Conservation (phyloP, 805 yeast genomes). For the Zygoascus bituminiphila region DNA sequence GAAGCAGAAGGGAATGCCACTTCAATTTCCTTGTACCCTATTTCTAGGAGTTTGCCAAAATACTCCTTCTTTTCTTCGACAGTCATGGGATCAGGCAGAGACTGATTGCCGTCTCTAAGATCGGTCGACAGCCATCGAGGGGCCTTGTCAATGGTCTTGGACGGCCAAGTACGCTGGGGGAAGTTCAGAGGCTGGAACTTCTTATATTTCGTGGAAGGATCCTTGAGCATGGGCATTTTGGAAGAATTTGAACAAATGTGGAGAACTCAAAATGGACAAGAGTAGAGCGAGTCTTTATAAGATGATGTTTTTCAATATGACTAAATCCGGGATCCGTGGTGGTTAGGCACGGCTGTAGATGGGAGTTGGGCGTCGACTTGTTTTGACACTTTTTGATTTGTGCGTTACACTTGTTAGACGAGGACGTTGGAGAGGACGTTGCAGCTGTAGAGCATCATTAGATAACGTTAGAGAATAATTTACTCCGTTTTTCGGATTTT, state of each 20-base stretch:
- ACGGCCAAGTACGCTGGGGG: conserved; percentile 67
- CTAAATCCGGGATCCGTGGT: neutral
- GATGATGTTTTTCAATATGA: neutral
- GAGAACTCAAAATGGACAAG: neutral
- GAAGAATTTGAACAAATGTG: neutral
- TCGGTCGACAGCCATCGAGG: conserved; percentile 84
- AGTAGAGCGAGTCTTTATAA: neutral
- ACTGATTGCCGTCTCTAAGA: conserved; percentile 76
- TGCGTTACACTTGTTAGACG: no score
- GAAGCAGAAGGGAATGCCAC: conserved; percentile 79
- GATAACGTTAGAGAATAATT: no score
- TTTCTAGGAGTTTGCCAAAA: conserved; percentile 56
- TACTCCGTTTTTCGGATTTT: no score
- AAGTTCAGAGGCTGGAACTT: conserved; percentile 47
- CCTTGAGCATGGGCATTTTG: conserved; percentile 32
- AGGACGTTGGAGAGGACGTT: no score
- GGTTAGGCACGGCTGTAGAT: no score
- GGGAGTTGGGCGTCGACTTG: no score
- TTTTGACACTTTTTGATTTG: no score
- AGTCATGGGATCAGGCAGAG: conserved; percentile 83
- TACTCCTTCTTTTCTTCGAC: conserved; percentile 65
- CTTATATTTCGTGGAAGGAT: conserved; percentile 57
- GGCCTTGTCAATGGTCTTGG: conserved; percentile 45
- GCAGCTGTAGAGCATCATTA: no score
- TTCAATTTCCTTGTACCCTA: conserved; percentile 78